A percentile compares a stretch with the other conserved stretches of the same genome.
Conservation (phyloP, 306 rosid species). For the Rosa lucieae region DNA sequence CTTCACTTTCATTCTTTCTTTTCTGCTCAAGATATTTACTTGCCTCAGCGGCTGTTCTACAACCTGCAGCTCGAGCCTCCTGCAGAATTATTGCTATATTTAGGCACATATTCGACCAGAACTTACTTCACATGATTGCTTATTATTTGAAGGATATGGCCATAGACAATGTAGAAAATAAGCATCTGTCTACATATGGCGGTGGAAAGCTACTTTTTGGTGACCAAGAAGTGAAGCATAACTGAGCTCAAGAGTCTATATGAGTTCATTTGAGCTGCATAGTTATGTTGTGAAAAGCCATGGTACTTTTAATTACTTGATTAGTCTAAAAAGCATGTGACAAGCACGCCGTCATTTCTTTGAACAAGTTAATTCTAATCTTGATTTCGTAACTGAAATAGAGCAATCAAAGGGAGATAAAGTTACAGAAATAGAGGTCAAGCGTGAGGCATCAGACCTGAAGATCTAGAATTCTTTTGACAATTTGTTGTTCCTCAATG, state of each 20-base stretch:
- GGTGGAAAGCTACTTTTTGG: neutral
- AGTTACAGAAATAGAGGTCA: constrained; percentile 2
- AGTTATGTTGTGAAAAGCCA: neutral
- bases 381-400: neutral
- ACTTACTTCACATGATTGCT: neutral
- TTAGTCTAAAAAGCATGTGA: neutral
- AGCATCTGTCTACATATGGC: neutral
- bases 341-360: too few species aligned
- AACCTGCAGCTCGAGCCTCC: constrained; percentile 85
- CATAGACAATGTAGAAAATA: neutral
- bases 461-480: constrained; percentile 74
- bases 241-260: neutral
- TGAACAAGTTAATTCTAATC: neutral
- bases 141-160: neutral
- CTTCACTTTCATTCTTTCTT: constrained; percentile 49
- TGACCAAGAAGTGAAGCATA: neutral
- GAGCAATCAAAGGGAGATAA: neutral
- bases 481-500: constrained; percentile 68
- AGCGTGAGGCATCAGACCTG: constrained; percentile 46
- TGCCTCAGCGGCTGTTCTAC: constrained; percentile 62
- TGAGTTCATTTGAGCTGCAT: neutral
- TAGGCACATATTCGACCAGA: constrained; percentile 10
- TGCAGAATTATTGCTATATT: constrained; percentile 26
- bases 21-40: constrained; percentile 53
- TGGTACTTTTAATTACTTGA: neutral